Evolutionary conservation across 1,139 yeast species (phyloP), one percentile per base, ranked within the genome.

Genomic region (Hemisphaericaspora subhashii): DNA sequence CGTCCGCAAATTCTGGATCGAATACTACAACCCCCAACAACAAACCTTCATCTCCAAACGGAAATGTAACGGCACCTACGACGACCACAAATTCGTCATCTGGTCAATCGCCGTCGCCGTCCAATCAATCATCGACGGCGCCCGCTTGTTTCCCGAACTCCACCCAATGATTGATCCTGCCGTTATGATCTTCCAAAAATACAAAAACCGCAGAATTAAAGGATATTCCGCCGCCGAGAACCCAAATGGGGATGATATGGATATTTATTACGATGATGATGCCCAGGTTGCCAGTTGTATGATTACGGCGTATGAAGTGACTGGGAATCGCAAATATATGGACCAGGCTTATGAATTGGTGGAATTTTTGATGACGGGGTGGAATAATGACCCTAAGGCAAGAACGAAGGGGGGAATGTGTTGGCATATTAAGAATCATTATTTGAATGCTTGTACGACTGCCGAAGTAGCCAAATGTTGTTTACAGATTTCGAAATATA

Each of bases 261-360:
- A 83, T 55, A 78, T 83, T 35, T 82, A 83, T 57, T 83, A 80
- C 49, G 90, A 83, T 55, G 90, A 83, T 53, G 85, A 83, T 54
- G 90, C 89, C 4, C 90, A 83, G 55, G 81, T 82, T 12, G 83
- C 86, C 14, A 72, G 83, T 50, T 84, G 84, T 9, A 69, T 81
- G 52, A 64, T 83, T 42, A 73, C 83, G 1, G 86, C 87, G 1
- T 83, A 79, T 53, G 88, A 83, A 51, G 87, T 80, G 17, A 81
- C 88, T 1, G 77, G 77, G 1, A 73, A 81, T 46, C 64, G 64
- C 48, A 62, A 64, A 36, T 79, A 66, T 52, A 64, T 83, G 47
- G 81, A 77, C 47, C 71, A 70, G 52, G 85, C 81, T 6, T 67
- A 79, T 38, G 86, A 79, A 50, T 65, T 81, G 51, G 81, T 75